Evolutionary conservation across 345 rosid species (phyloP).

Genomic region (Rhodamnia argentea): DNA sequence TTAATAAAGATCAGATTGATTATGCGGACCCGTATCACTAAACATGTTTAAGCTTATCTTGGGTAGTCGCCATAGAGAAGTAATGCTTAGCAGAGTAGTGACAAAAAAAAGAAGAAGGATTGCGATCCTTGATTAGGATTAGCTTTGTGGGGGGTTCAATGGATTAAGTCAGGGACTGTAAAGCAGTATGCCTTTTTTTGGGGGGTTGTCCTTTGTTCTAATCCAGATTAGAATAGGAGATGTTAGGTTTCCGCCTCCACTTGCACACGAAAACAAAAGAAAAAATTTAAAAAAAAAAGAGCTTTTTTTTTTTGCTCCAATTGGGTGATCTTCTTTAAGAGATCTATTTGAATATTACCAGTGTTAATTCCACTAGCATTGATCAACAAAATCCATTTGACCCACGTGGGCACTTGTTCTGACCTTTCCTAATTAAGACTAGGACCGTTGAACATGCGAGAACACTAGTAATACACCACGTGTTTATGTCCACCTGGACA

Average conservation of each 20-base stretch:
- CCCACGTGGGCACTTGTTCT: background rate
- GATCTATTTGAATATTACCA: background rate
- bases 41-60: background rate
- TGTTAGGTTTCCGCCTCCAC: background rate
- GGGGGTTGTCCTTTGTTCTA: background rate
- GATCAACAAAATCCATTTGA: background rate
- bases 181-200: background rate
- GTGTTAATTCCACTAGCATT: background rate
- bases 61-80: background rate
- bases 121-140: background rate
- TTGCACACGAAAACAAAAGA: background rate
- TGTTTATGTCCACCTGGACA: background rate
- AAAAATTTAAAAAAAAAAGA: too few species aligned
- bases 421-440: background rate
- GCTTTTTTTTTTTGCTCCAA: background rate
- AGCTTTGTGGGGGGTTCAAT: background rate
- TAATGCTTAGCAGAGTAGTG: background rate
- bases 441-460: background rate
- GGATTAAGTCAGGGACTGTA: background rate
- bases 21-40: fast-evolving
- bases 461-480: too few species aligned
- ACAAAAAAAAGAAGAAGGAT: too few species aligned
- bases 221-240: background rate
- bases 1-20: background rate
- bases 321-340: background rate